Conservation (phyloP, 2,329 filamentous ascomycete genomes). For the Trichoderma sp. region DNA sequence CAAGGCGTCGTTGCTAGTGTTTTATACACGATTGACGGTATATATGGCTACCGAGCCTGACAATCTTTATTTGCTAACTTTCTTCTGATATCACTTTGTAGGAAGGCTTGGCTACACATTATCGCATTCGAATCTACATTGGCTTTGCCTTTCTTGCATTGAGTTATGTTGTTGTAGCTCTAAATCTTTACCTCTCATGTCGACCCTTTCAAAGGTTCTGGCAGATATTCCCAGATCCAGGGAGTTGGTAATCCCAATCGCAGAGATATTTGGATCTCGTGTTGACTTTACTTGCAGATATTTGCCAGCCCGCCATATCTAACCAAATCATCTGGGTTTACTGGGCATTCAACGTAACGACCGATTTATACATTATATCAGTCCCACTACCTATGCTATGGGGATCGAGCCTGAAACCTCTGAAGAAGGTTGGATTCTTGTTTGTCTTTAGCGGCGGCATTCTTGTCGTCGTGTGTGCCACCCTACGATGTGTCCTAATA, state of each 20-base stretch:
- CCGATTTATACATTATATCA: slow-evolving; percentile 60
- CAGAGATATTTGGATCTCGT: not conserved
- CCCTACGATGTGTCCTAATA: slow-evolving; percentile 39
- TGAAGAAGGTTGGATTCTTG: slow-evolving; percentile 44
- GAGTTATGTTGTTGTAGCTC: slow-evolving; percentile 53
- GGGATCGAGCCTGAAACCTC: slow-evolving; percentile 39
- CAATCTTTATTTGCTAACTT: not conserved
- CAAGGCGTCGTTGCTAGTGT: slow-evolving; percentile 58
- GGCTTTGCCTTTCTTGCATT: slow-evolving; percentile 51
- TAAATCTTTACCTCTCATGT: slow-evolving; percentile 55
- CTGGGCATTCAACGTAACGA: slow-evolving; percentile 54
- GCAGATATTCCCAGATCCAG: slow-evolving; percentile 61
- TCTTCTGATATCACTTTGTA: not conserved
- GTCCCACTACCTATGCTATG: slow-evolving; percentile 58
- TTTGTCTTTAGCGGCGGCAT: slow-evolving; percentile 44
- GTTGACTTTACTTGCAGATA: slow-evolving; percentile 35
- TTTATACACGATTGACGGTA: slow-evolving; percentile 55
- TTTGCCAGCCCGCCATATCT: slow-evolving; percentile 53
- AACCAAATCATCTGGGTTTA: slow-evolving; percentile 54
- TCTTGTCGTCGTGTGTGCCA: slow-evolving; percentile 45
- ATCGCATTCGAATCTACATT: slow-evolving; percentile 49
- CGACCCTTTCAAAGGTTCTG: slow-evolving; percentile 56
- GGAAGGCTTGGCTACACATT: slow-evolving; percentile 29
- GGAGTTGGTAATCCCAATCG: slow-evolving; percentile 43
- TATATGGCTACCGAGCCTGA: not conserved